Evolutionary conservation across 2,329 filamentous ascomycete species (phyloP).

Genomic region (Drechslera avenae): DNA sequence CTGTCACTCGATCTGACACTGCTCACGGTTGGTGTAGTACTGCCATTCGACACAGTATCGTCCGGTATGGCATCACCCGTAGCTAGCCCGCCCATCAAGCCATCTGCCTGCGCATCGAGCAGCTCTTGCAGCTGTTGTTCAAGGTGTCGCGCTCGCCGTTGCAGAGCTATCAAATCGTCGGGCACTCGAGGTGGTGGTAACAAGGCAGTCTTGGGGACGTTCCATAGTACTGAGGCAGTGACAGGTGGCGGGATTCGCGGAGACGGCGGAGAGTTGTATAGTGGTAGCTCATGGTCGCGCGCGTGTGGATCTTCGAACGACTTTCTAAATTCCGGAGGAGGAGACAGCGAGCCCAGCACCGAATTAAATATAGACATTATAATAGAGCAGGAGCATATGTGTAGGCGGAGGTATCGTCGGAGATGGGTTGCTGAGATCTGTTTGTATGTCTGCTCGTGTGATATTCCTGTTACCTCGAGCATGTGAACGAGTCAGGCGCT

Average conservation of each 20-base stretch:
- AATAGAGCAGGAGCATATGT: not conserved
- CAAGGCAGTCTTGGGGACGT: slow-evolving; percentile 28
- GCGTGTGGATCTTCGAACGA: slow-evolving; percentile 46
- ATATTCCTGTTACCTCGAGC: slow-evolving; percentile 27
- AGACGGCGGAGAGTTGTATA: slow-evolving; percentile 39
- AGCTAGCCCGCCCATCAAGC: slow-evolving; percentile 57
- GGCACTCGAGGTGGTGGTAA: slow-evolving; percentile 38
- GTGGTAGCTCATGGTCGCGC: slow-evolving; percentile 42
- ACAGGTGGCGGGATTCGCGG: slow-evolving; percentile 44
- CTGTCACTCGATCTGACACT: slow-evolving; percentile 44
- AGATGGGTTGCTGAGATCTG: slow-evolving; percentile 4
- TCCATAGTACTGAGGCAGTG: slow-evolving; percentile 43
- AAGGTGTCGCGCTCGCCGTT: slow-evolving; percentile 59
- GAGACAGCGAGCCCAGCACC: slow-evolving; percentile 44
- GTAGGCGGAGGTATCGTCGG: not conserved
- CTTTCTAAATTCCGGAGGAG: slow-evolving; percentile 39
- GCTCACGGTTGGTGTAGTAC: slow-evolving; percentile 55
- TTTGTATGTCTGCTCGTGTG: slow-evolving; percentile 28
- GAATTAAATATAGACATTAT: slow-evolving; percentile 45
- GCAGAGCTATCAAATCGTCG: slow-evolving; percentile 55
- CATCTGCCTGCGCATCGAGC: slow-evolving; percentile 66
- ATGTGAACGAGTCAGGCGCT: slow-evolving; percentile 41
- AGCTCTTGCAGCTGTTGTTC: slow-evolving; percentile 63
- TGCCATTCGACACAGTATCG: slow-evolving; percentile 55
- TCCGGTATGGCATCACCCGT: slow-evolving; percentile 44